phyloP scores from a whole-genome alignment of 306 rosid species.

The Casuarina glauca region DNA sequence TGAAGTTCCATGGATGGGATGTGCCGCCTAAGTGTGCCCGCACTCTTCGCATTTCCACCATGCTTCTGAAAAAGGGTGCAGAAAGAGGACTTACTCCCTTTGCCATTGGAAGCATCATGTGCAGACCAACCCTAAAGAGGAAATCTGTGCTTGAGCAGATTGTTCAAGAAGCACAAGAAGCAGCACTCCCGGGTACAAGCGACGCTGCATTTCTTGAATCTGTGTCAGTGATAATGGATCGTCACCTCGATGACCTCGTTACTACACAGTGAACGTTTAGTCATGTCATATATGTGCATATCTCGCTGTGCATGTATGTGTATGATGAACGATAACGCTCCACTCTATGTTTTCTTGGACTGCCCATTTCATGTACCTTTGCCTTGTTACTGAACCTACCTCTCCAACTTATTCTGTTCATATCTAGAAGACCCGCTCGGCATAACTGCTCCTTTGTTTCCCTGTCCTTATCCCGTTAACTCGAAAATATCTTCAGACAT shows the following conservation, averaged over 20 bases:
- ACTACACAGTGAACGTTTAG: slow-evolving; percentile 1
- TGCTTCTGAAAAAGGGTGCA: slow-evolving; percentile 69
- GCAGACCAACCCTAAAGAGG: slow-evolving; percentile 54
- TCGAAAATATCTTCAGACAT: slow-evolving; percentile 16
- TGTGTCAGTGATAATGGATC: slow-evolving; percentile 54
- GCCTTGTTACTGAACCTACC: slow-evolving; percentile 10
- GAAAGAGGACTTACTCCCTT: slow-evolving; percentile 65
- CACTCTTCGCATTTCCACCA: slow-evolving; percentile 50
- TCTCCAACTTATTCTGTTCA: background rate
- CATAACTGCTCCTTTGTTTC: background rate
- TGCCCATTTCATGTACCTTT: slow-evolving; percentile 4
- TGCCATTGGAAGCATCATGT: slow-evolving; percentile 62
- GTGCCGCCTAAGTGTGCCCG: slow-evolving; percentile 50
- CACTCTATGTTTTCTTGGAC: slow-evolving; percentile 3
- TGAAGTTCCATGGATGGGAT: slow-evolving; percentile 69
- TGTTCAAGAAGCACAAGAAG: slow-evolving; percentile 49
- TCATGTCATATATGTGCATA: background rate
- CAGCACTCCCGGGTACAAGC: slow-evolving; percentile 45
- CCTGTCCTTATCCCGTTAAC: background rate
- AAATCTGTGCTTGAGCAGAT: slow-evolving; percentile 58
- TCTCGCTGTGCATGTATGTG: background rate
- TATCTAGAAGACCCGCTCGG: background rate
- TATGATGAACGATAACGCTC: slow-evolving; percentile 2
- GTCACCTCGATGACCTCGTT: slow-evolving; percentile 37
- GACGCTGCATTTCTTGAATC: slow-evolving; percentile 52